A percentile compares a stretch with the other conserved stretches of the same genome.
These are phyloP conservation scores for Lasiosphaeria ovina DNA, from an alignment of 495 filamentous ascomycete species.

Conservation along the genomic window DNA sequence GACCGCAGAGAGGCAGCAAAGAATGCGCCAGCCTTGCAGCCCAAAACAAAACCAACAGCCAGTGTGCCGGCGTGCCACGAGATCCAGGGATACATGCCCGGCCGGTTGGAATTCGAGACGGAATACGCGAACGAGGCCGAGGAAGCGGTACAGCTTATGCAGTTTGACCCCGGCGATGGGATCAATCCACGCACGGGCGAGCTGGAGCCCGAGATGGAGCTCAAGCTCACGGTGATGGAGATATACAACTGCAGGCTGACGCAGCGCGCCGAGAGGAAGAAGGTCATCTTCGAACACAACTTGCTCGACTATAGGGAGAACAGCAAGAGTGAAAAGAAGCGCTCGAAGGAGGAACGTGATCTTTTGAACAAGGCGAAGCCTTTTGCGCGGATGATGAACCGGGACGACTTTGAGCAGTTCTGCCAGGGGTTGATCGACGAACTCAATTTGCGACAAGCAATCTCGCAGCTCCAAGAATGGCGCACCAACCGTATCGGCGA, in stretches of 20 bases:
- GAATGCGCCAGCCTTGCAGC: slow-evolving; percentile 75
- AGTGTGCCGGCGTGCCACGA: slow-evolving; percentile 94
- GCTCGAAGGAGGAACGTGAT: slow-evolving; percentile 91
- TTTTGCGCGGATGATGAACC: slow-evolving; percentile 95
- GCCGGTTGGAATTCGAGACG: slow-evolving; percentile 94
- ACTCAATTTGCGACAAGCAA: slow-evolving; percentile 84
- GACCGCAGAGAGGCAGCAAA: slow-evolving; percentile 84
- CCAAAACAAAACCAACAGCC: slow-evolving; percentile 93
- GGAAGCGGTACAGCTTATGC: slow-evolving; percentile 96
- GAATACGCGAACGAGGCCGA: slow-evolving; percentile 98
- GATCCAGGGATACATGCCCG: slow-evolving; percentile 98
- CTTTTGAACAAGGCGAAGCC: slow-evolving; percentile 90
- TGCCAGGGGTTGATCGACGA: slow-evolving; percentile 83
- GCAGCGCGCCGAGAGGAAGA: slow-evolving; percentile 90
- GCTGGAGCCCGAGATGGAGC: slow-evolving; percentile 87
- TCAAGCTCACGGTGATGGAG: slow-evolving; percentile 97
- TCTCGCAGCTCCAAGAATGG: slow-evolving; percentile 92
- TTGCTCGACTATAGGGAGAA: slow-evolving; percentile 92
- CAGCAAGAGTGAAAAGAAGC: slow-evolving; percentile 82
- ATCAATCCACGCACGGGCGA: slow-evolving; percentile 78
- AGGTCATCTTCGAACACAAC: slow-evolving; percentile 92
- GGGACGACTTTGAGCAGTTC: slow-evolving; percentile 82
- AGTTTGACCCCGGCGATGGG: slow-evolving; percentile 94
- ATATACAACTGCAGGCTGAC: slow-evolving; percentile 96
- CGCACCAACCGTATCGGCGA: slow-evolving; percentile 77